Conservation (phyloP, 31 red algal species). For the Odonthalia washingtoniensis region DNA sequence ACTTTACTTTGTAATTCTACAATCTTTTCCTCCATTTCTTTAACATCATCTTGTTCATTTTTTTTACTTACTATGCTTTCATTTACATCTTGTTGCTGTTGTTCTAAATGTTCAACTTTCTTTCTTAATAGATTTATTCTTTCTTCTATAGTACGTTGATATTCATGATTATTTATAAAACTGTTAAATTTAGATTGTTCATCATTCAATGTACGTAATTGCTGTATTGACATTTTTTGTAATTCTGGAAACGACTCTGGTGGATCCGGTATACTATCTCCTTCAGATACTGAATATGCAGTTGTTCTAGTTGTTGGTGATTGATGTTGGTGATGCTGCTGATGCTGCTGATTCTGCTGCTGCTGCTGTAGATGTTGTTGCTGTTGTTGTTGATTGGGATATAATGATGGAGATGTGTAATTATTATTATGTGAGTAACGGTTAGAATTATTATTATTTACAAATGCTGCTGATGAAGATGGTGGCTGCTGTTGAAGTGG, state of each 20-base stretch:
- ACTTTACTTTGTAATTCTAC: conserved; percentile 52
- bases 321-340: too few species aligned
- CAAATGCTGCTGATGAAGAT: too few species aligned
- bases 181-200: conserved; percentile 67
- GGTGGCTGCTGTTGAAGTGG: too few species aligned
- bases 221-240: conserved; percentile 52
- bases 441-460: too few species aligned
- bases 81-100: conserved; percentile 24
- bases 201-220: conserved; percentile 58
- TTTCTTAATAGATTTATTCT: conserved; percentile 39
- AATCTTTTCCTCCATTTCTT: conserved; percentile 43
- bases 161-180: conserved; percentile 69
- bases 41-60: conserved; percentile 49
- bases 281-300: not conserved
- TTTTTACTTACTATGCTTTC: conserved; percentile 43
- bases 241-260: conserved; percentile 63
- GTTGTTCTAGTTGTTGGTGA: too few species aligned
- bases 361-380: too few species aligned
- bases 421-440: too few species aligned
- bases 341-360: too few species aligned
- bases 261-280: conserved; percentile 64
- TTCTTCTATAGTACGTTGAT: conserved; percentile 58
- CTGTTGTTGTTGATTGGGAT: too few species aligned
- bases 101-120: conserved; percentile 60
- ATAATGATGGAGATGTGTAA: too few species aligned